Evolutionary conservation across 495 filamentous ascomycete species (phyloP), one percentile per base, ranked within the genome.

Genomic region (Lasiosphaeria ovina): DNA sequence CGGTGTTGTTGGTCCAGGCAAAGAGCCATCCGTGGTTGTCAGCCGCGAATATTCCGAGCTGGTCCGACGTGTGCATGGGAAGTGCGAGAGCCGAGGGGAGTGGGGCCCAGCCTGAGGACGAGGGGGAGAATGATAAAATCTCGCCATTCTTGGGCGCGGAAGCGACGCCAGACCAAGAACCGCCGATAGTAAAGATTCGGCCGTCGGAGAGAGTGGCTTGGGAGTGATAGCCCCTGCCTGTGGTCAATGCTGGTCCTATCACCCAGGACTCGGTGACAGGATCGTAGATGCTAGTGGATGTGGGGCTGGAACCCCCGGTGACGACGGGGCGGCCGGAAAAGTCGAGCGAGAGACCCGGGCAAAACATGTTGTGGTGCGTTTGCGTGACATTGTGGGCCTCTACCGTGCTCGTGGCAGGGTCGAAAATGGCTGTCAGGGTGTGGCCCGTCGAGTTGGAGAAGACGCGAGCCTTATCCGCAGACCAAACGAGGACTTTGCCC

Each of bases 11-110:
- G 58, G 79, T 85, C 80, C 83, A 87, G 10, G 66, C 81, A 66
- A 86, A 87, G 14, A 87, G 72, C 84, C 83, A 85, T 44, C 60
- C 80, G 60, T 87, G 83, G 60, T 85, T 85, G 65, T 87, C 83
- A 9, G 71, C 60, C 14, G 79, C 73, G 56, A 74, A 86, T 5
- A 73, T 64, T 6, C 77, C 74, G 63, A 63, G 65, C 45, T 60
- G 38, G 65, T 87, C 85, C 7, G 66, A 62, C 2, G 84, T 87
- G 33, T 81, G 57, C 76, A 86, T 84, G 2, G 75, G 71, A 0
- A 81, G 71, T 8, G 12, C 38, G 7, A 42, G 38, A 42, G 38
- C 7, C 38, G 7, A 8, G 0, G 38, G 38, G 12, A 42, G 38
- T 12, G 7, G 7, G 8, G 38, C 12, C 38, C 38, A 42, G 24